Evolutionary conservation across 1,139 yeast species (phyloP), one percentile per base, ranked within the genome.

Genomic region (Yueomyces sp.): DNA sequence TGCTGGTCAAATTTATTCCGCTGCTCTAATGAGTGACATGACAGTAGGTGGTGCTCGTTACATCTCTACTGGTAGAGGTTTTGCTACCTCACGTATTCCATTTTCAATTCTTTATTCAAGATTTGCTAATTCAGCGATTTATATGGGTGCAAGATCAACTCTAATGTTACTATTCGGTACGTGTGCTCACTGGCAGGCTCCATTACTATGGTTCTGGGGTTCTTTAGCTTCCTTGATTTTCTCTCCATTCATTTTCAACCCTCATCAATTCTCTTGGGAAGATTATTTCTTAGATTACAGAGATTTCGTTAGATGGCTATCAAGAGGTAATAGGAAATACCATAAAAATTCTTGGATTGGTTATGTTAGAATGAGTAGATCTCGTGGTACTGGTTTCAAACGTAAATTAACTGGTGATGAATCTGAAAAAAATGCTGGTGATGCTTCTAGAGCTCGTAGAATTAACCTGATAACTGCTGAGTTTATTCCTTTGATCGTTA

Each of bases 311-410:
- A 81, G 98, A 71, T 91, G 99, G 99, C 71, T 91, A 65, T 85
- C 96, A 31, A 84, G 98, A 71, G 98, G 98, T 76, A 93, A 93
- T 72, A 82, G 93, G 60, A 86, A 89, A 67, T 91, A 96, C 91
- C 98, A 93, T 70, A 83, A 95, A 73, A 91, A 91, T 72, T 93
- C 98, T 12, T 91, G 99, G 99, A 89, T 93, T 64, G 98, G 97
- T 50, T 91, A 87, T 65, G 84, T 89, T 50, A 81, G 97, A 68
- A 76, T 89, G 69, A 78, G 95, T 25, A 82, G 99, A 76, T 86
- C 98, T 39, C 84, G 97, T 70, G 75, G 91, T 52, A 91, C 98
- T 53, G 99, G 99, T 74, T 89, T 84, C 82, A 91, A 91, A 78
- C 77, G 96, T 59, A 86, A 85, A 72, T 70, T 83, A 57, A 73